A percentile compares a stretch with the other conserved stretches of the same genome.
phyloP scores from a whole-genome alignment of 2,329 filamentous ascomycete genomes.

The Ophiostoma perfectum region DNA sequence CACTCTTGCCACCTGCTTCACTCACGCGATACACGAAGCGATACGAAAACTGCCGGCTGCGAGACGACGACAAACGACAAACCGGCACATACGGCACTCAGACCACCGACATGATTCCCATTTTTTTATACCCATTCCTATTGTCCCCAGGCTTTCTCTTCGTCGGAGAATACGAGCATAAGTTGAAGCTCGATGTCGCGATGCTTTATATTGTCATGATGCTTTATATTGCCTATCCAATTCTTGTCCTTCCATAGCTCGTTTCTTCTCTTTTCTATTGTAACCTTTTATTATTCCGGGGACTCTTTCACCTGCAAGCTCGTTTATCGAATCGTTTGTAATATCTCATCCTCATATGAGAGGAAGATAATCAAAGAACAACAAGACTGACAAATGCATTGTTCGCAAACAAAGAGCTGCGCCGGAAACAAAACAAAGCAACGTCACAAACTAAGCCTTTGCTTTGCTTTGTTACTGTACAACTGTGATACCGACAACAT shows the following conservation, averaged over 20 bases:
- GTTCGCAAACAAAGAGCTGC: not conserved
- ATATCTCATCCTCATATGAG: too few species aligned
- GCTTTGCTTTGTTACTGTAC: not conserved
- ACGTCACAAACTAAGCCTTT: not conserved
- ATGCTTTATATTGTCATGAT: not conserved
- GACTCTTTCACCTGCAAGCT: not conserved
- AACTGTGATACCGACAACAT: not conserved
- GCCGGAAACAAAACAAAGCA: not conserved
- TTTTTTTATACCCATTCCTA: too few species aligned
- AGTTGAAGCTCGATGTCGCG: not conserved
- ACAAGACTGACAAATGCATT: not conserved
- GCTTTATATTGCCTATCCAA: not conserved
- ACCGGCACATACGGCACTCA: too few species aligned
- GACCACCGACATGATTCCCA: too few species aligned
- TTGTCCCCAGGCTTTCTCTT: not conserved
- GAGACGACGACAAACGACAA: too few species aligned
- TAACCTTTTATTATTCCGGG: not conserved
- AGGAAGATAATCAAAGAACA: not conserved
- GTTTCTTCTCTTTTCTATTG: not conserved
- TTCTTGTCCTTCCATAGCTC: not conserved
- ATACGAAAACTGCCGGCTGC: not conserved
- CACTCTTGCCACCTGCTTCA: too few species aligned
- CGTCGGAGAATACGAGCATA: not conserved
- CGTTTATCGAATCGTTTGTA: not conserved
- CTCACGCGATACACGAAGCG: not conserved